These are phyloP conservation scores for Spiraea crenata DNA, from an alignment of 331 rosid genomes.

Conservation along the genomic window DNA sequence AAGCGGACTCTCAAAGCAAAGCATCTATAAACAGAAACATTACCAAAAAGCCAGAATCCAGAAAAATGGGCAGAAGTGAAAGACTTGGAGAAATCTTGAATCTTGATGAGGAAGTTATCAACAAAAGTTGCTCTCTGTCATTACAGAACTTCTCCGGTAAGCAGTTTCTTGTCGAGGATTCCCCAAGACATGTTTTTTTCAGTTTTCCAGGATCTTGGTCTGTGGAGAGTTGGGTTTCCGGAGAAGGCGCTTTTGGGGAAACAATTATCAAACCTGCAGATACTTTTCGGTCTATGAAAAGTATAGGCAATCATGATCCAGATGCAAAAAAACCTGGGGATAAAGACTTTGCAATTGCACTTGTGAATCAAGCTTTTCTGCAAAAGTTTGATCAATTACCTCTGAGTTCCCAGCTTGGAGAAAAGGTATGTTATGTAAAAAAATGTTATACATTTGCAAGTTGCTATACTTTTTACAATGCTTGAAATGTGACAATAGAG, in stretches of 20 bases:
- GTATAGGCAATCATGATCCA: conserved; percentile 49
- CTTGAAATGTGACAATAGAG: no score
- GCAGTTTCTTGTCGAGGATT: conserved; percentile 24
- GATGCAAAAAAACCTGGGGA: neutral
- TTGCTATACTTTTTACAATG: neutral
- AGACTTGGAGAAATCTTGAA: conserved; percentile 31
- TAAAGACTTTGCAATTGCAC: conserved; percentile 26
- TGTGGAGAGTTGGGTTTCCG: conserved; percentile 31
- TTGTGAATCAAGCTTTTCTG: conserved; percentile 47
- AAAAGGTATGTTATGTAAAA: conserved; percentile 34
- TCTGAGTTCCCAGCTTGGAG: conserved; percentile 8
- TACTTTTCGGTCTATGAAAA: conserved; percentile 46
- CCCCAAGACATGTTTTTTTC: conserved; percentile 30
- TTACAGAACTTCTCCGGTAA: conserved; percentile 26
- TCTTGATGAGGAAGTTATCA: conserved; percentile 38
- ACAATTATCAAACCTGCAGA: conserved; percentile 22
- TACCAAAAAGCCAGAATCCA: neutral
- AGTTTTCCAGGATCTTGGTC: conserved; percentile 55
- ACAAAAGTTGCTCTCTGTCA: conserved; percentile 37
- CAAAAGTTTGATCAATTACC: conserved; percentile 34
- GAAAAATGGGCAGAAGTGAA: conserved; percentile 35
- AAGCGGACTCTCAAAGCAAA: neutral
- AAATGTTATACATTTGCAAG: neutral
- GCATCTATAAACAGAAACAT: neutral
- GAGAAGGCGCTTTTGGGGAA: conserved; percentile 36